Conservation (phyloP, 805 yeast genomes). For the Cephaloascus fragrans region DNA sequence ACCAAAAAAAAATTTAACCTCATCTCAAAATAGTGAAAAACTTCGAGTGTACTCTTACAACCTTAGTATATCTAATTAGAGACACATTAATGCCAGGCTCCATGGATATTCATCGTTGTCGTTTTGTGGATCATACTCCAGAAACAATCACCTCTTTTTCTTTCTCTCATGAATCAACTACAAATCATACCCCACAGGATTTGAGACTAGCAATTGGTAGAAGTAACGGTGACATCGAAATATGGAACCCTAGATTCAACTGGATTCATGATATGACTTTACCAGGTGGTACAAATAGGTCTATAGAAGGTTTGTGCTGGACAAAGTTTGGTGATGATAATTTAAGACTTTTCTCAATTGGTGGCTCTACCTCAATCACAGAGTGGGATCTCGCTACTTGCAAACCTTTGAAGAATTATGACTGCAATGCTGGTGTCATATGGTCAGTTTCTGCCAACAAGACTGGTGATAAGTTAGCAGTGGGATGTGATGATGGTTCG, state of each 20-base stretch:
- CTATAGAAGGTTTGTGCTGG: constrained; percentile 91
- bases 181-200: constrained; percentile 37
- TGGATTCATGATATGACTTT: constrained; percentile 73
- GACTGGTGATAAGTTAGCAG: constrained; percentile 57
- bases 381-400: constrained; percentile 86
- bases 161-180: constrained; percentile 55
- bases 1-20: too few species aligned
- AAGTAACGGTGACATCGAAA: constrained; percentile 89
- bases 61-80: too few species aligned
- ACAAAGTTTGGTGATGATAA: constrained; percentile 31
- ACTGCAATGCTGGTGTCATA: constrained; percentile 86
- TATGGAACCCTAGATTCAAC: constrained; percentile 79
- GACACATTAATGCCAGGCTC: too few species aligned
- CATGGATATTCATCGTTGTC: constrained; percentile 81
- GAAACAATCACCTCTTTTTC: constrained; percentile 75
- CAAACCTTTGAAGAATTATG: constrained; percentile 62
- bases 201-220: constrained; percentile 85
- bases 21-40: too few species aligned
- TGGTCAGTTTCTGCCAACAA: constrained; percentile 77
- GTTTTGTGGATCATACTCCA: constrained; percentile 84
- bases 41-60: too few species aligned
- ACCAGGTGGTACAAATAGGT: constrained; percentile 72
- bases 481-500: constrained; percentile 93
- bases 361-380: constrained; percentile 84
- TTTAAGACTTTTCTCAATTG: constrained; percentile 79